Base-by-base conservation (phyloP, 2,329 filamentous ascomycete species). In the Neopestalotiopsis rosae region DNA sequence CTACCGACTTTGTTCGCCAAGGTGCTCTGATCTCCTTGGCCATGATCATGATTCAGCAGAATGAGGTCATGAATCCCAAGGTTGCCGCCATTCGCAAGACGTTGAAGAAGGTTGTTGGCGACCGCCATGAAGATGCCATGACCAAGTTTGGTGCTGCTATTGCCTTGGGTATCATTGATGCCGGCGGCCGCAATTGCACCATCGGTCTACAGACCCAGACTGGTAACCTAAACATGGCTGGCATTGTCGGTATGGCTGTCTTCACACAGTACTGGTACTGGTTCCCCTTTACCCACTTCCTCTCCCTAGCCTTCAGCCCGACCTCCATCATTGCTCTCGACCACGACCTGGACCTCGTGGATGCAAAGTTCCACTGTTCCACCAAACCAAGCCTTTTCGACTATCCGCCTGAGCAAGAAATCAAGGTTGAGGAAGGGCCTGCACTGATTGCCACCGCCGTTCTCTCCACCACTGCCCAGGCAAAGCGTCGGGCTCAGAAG, bases 181-280 rank as follows among this genome's bases (percentile, higher is more conserved):
- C 96, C 71, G 96, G 97, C 79, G 96, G 96, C 64, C 93, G 97
- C 70, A 99, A 99, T 84, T 99, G 96, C 87, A 98, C 96, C 20
- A 98, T 99, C 74, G 95, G 95, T 38, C 88, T 99, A 52, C 96
- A 99, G 81, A 99, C 96, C 1, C 96, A 97, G 82, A 98, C 95
- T 0, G 97, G 97, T 72, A 99, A 98, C 79, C 90, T 99, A 73
- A 98, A 99, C 86, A 98, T 99, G 95, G 91, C 95, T 20, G 97
- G 94, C 71, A 97, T 99, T 73, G 95, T 99, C 20, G 97, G 96
- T 74, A 97, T 97, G 91, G 95, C 94, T 34, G 93, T 99, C 67
- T 99, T 99, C 83, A 97, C 95, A 9, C 96, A 99, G 80, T 99
- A 99, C 85, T 99, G 96, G 96, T 99, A 99, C 85, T 99, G 96